Percentiles rank a stretch among this genome's conserved stretches.
Conservation (phyloP, 306 rosid species). For the Rubus parviflorus region DNA sequence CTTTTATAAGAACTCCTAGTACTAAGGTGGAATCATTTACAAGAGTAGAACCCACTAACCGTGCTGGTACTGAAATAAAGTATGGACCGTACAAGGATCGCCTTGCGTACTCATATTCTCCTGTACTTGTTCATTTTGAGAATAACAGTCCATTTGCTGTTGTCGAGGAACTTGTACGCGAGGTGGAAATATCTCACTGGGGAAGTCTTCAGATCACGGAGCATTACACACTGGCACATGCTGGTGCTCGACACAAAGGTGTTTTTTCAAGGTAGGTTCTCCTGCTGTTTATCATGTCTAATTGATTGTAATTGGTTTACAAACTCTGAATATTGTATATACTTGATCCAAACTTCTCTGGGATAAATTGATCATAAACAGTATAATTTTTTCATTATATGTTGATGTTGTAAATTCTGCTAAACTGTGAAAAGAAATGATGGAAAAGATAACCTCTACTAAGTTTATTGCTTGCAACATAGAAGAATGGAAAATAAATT, state of each 20-base stretch:
- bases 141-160: slow-evolving; percentile 85
- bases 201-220: slow-evolving; percentile 87
- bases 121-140: slow-evolving; percentile 87
- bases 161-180: slow-evolving; percentile 97
- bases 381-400: background rate
- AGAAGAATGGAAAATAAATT: background rate
- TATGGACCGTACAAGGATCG: slow-evolving; percentile 80
- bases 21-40: slow-evolving; percentile 82
- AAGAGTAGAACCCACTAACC: slow-evolving; percentile 68
- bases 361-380: background rate
- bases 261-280: slow-evolving; percentile 81
- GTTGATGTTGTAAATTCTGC: slow-evolving; percentile 7
- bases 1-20: slow-evolving; percentile 80
- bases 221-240: slow-evolving; percentile 70
- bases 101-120: slow-evolving; percentile 72
- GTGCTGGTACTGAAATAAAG: slow-evolving; percentile 67
- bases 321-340: too few species aligned
- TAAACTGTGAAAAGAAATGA: background rate
- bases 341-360: background rate
- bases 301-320: background rate
- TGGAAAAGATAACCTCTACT: background rate
- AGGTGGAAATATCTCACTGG: slow-evolving; percentile 98
- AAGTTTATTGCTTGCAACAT: background rate
- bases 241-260: slow-evolving; percentile 94
- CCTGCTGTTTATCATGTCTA: slow-evolving; percentile 18